phyloP scores from a whole-genome alignment of 2,329 filamentous ascomycete species.

The Conoideocrella luteorostrata region DNA sequence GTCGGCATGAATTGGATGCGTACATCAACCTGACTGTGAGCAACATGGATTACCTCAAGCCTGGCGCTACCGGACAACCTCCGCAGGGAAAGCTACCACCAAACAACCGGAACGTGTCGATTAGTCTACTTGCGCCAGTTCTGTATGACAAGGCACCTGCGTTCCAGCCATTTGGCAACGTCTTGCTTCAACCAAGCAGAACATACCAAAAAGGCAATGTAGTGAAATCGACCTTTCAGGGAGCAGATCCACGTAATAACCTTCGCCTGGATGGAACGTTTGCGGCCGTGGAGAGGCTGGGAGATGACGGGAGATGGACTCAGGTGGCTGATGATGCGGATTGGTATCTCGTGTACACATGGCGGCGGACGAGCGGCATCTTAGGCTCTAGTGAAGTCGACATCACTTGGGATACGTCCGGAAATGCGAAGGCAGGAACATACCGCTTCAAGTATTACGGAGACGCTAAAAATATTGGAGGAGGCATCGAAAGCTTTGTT shows the following conservation, averaged over 20 bases:
- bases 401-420: slow-evolving; percentile 64
- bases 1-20: slow-evolving; percentile 72
- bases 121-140: slow-evolving; percentile 76
- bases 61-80: slow-evolving; percentile 31
- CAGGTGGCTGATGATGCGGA: slow-evolving; percentile 67
- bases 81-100: slow-evolving; percentile 59
- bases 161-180: slow-evolving; percentile 64
- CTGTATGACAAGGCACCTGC: slow-evolving; percentile 63
- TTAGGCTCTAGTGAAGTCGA: slow-evolving; percentile 72
- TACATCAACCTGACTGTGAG: slow-evolving; percentile 81
- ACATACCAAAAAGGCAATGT: slow-evolving; percentile 54
- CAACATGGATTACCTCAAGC: slow-evolving; percentile 34
- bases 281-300: slow-evolving; percentile 63
- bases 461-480: slow-evolving; percentile 57
- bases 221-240: slow-evolving; percentile 67
- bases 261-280: slow-evolving; percentile 73
- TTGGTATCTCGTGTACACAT: slow-evolving; percentile 77
- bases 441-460: slow-evolving; percentile 83
- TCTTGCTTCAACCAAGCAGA: slow-evolving; percentile 46
- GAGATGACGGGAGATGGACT: slow-evolving; percentile 47
- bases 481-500: slow-evolving; percentile 31
- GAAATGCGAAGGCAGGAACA: slow-evolving; percentile 50
- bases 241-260: slow-evolving; percentile 86
- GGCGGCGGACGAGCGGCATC: slow-evolving; percentile 64
- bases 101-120: slow-evolving; percentile 67